Base-by-base conservation (phyloP, 139 green algal genomes). In the Auxenochlorella pyrenoidosa region DNA sequence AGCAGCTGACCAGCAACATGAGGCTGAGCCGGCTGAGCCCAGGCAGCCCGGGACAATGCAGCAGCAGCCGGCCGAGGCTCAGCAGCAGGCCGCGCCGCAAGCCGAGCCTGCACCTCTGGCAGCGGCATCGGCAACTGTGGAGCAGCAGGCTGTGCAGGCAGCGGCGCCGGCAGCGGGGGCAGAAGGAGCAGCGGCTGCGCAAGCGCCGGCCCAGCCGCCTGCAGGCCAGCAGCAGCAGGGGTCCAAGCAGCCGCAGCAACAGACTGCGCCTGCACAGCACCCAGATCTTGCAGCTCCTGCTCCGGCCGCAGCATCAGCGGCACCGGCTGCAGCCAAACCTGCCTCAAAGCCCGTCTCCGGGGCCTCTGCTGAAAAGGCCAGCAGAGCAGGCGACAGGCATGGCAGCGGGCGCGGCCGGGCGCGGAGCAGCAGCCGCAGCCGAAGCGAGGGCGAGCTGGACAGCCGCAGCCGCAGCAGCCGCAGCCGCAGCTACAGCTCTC, bases 401-500 rank as follows among this genome's bases (percentile, higher is more conserved):
- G 44, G 76, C 16, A 15, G 40, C 44, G 30, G 30, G 51, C 51
- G 78, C 16, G 41, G 78, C 5, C 18, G 70, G 34, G 40, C 21
- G 1, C 78, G 78, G 26, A 83, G 78, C 51, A 59, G 54, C 15
- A 83, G 78, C 34, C 51, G 78, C 54, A 83, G 78, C 51, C 54
- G 51, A 5, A 79, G 72, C 18, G 75, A 82, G 47, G 75, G 75
- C 10, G 75, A 82, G 44, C 28, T 82, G 12, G 32, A n/a, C 47
- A 68, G 47, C 47, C 30, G 44, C 34, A 78, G 71, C 21, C 38
- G 34, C 34, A 78, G 71, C 75, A 81, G 75, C 75, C 28, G 75
- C 28, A 68, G 47, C 5, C 66, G 66, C 78, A 83, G 78, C 51
- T 54, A 47, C 78, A n/a, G 32, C 19, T 66, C 41, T n/a, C 32